Base-by-base conservation (phyloP, 768 basidiomycete species). In the Lactarius hengduanensis region DNA sequence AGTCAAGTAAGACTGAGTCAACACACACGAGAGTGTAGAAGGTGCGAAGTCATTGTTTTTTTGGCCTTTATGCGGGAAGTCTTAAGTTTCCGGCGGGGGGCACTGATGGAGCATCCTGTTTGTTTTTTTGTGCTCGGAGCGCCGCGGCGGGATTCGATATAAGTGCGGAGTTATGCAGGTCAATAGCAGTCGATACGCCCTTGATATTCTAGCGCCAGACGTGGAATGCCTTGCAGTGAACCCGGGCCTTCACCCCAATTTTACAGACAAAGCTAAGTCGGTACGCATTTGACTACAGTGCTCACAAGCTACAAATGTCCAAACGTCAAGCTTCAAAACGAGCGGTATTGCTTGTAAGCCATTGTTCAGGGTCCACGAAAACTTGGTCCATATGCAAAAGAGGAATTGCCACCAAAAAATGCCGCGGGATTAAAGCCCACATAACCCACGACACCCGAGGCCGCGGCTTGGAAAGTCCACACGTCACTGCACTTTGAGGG, bases 401-500 rank as follows among this genome's bases (percentile, higher is more conserved):
- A 16, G 50, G 50, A 53, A 53, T 26, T 26, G 50, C 5, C 26
- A 7, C 50, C 11, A 18, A 26, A 15, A 45, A 45, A 45, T 38
- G 18, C 30, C 13, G 45, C 45, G 47, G 47, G 10, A 13, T 50
- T 22, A 40, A 56, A 56, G 20, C 6, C 55, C 32, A 16, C 30
- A n/a, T 30, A 20, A 18, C 32, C 55, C 32, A 34, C 55, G 16
- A 34, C 55, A 10, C 18, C 7, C 32, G 50, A 28, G 22, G 26
- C 20, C 26, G 13, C 13, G 15, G 50, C n/a, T 53, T 2, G 20
- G 50, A 15, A 28, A 26, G 22, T 56, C 7, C 54, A 56, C 11
- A 3, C n/a, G 16, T 56, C 55, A 18, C 32, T 10, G 13, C 32
- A 67, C 61, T 26, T 53, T 67, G 30, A 67, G 15, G 22, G 66